Percentiles rank a stretch among this genome's conserved stretches.
Conservation (phyloP, 305 asterid genomes). For the Coffea humblotiana region DNA sequence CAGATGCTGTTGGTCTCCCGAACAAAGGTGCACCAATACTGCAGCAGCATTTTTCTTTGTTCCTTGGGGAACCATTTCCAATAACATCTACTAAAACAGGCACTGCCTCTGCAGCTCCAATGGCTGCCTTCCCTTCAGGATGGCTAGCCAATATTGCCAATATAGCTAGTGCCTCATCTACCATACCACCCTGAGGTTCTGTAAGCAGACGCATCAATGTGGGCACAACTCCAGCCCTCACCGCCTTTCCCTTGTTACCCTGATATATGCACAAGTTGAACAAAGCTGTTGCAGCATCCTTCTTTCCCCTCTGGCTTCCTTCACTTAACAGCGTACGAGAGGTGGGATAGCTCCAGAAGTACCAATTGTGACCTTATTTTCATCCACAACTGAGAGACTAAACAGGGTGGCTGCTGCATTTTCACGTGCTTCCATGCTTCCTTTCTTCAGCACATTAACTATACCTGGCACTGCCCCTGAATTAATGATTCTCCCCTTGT, state of each 20-base stretch:
- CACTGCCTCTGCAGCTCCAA: constrained; percentile 83
- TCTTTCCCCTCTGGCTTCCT: constrained; percentile 85
- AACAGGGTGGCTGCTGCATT: constrained; percentile 94
- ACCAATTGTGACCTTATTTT: constrained; percentile 79
- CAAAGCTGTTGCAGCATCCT: constrained; percentile 92
- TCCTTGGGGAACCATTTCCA: constrained; percentile 75
- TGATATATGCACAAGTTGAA: constrained; percentile 94
- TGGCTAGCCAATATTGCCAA: constrained; percentile 87
- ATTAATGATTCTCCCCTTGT: constrained; percentile 72
- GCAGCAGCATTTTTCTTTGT: constrained; percentile 93
- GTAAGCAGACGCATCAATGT: constrained; percentile 77
- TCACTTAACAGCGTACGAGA: constrained; percentile 65
- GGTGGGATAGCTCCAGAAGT: constrained; percentile 87
- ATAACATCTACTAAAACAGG: constrained; percentile 74
- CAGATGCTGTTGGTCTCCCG: constrained; percentile 65
- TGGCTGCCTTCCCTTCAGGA: constrained; percentile 72
- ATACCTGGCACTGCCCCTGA: constrained; percentile 91
- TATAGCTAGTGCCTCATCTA: constrained; percentile 88
- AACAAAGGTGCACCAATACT: constrained; percentile 81
- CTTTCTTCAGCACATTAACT: constrained; percentile 76
- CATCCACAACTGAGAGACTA: constrained; percentile 89
- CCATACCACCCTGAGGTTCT: constrained; percentile 78
- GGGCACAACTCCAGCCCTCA: constrained; percentile 85
- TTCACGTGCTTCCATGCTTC: constrained; percentile 93
- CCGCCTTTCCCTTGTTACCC: constrained; percentile 94